These are phyloP conservation scores for Boletus subparvulus DNA, from an alignment of 768 basidiomycete species.

Conservation along the genomic window DNA sequence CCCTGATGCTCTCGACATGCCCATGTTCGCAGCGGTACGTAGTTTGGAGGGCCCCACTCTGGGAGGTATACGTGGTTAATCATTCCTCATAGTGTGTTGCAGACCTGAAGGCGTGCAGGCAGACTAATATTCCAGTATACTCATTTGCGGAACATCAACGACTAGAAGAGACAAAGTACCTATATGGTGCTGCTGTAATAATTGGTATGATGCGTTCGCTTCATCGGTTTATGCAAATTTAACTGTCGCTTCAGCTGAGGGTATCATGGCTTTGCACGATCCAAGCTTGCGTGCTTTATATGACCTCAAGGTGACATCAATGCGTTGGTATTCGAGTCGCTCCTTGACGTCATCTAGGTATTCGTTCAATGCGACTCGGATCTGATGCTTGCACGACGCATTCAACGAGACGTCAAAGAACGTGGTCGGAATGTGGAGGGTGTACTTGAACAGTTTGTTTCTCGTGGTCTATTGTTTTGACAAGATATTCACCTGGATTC, in stretches of 20 bases:
- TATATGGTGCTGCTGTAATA: slow-evolving; percentile 92
- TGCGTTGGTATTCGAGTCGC: neutral
- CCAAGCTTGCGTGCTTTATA: slow-evolving; percentile 75
- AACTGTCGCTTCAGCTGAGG: slow-evolving; percentile 60
- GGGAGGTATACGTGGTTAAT: neutral
- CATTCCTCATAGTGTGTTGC: slow-evolving; percentile 61
- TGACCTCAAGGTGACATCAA: slow-evolving; percentile 76
- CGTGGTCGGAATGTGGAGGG: slow-evolving; percentile 84
- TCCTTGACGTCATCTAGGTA: slow-evolving; percentile 42
- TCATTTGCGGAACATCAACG: slow-evolving; percentile 91
- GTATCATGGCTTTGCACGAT: slow-evolving; percentile 88
- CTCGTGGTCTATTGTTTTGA: neutral
- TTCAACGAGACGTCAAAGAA: slow-evolving; percentile 84
- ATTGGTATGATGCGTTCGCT: slow-evolving; percentile 53
- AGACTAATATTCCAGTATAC: slow-evolving; percentile 89
- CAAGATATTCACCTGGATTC: slow-evolving; percentile 2
- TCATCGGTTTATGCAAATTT: neutral
- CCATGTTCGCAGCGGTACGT: slow-evolving; percentile 75
- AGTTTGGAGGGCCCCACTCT: neutral
- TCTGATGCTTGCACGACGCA: slow-evolving; percentile 93
- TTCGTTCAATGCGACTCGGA: slow-evolving; percentile 95
- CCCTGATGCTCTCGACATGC: slow-evolving; percentile 90
- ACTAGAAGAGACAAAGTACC: slow-evolving; percentile 73
- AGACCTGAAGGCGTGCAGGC: slow-evolving; percentile 82
- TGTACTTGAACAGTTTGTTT: slow-evolving; percentile 78